Percentiles rank a stretch among this genome's conserved stretches.
Evolutionary conservation across 176 grass and related monocot genomes (phyloP).

Genomic region (Carex cristatella): DNA sequence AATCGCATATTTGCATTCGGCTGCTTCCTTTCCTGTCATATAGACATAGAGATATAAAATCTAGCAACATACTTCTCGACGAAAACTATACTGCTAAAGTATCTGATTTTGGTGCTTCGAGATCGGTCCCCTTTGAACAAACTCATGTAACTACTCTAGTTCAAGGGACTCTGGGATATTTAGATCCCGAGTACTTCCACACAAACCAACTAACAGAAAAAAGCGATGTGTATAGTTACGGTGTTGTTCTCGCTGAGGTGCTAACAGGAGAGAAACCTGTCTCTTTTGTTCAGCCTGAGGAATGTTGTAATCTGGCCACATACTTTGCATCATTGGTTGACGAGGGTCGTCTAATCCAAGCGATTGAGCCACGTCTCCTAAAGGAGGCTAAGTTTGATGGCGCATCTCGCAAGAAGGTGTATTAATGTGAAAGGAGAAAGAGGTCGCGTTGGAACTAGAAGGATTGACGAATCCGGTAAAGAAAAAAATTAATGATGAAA

Average conservation of each 20-base stretch:
- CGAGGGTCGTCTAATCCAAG: not conserved
- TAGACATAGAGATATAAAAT: slow-evolving; percentile 48
- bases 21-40: slow-evolving; percentile 30
- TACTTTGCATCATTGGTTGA: not conserved
- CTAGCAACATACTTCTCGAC: slow-evolving; percentile 43
- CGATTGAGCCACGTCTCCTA: not conserved
- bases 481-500: not conserved
- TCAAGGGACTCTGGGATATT: slow-evolving; percentile 43
- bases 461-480: not conserved
- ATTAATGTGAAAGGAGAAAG: slow-evolving; percentile 4
- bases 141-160: slow-evolving; percentile 47
- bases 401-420: slow-evolving; percentile 5
- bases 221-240: slow-evolving; percentile 50
- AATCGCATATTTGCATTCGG: slow-evolving; percentile 31
- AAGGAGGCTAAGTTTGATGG: not conserved
- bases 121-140: slow-evolving; percentile 28
- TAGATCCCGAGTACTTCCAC: slow-evolving; percentile 45
- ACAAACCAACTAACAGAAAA: slow-evolving; percentile 37
- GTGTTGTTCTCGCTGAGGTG: slow-evolving; percentile 39
- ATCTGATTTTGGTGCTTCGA: slow-evolving; percentile 45
- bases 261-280: slow-evolving; percentile 19
- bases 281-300: not conserved
- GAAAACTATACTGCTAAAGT: slow-evolving; percentile 36
- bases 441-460: slow-evolving; percentile 19
- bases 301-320: not conserved